Evolutionary conservation across 805 yeast species (phyloP).

Genomic region (Myxozyma udenii): DNA sequence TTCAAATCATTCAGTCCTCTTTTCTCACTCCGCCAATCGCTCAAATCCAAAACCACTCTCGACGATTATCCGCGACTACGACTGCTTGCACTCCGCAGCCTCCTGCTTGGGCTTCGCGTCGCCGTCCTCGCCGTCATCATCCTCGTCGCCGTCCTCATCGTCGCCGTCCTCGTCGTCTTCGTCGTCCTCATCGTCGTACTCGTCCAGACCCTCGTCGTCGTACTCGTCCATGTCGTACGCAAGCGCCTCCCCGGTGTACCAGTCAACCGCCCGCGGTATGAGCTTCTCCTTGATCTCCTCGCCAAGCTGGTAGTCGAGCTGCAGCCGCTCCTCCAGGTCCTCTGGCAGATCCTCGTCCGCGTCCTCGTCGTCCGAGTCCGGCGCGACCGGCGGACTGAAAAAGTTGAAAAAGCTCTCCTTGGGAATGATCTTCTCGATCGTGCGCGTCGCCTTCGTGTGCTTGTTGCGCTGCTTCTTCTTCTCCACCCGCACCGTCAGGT

Average conservation of each 20-base stretch:
- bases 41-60: too few species aligned
- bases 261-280: constrained; percentile 93
- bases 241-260: constrained; percentile 97
- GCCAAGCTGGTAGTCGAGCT: constrained; percentile 90
- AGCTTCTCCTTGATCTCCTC: constrained; percentile 94
- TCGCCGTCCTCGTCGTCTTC: constrained; percentile 50
- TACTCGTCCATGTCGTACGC: constrained; percentile 67
- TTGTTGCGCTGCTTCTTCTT: constrained; percentile 97
- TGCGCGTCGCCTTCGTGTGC: constrained; percentile 91
- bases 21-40: too few species aligned
- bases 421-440: constrained; percentile 92
- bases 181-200: constrained; percentile 58
- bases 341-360: constrained; percentile 51
- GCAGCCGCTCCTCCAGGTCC: constrained; percentile 79
- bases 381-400: constrained; percentile 87
- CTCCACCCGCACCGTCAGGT: constrained; percentile 83
- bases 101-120: constrained; percentile 48
- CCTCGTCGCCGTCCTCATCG: constrained; percentile 35
- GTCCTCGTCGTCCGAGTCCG: constrained; percentile 60
- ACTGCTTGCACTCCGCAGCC: constrained; percentile 61
- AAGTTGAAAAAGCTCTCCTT: constrained; percentile 92
- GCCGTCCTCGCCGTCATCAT: constrained; percentile 41
- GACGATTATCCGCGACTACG: constrained; percentile 34
- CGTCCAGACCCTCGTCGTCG: constrained; percentile 60
- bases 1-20: too few species aligned